Conservation (phyloP, 2,329 filamentous ascomycete genomes). For the Aspergillus aculeatus region DNA sequence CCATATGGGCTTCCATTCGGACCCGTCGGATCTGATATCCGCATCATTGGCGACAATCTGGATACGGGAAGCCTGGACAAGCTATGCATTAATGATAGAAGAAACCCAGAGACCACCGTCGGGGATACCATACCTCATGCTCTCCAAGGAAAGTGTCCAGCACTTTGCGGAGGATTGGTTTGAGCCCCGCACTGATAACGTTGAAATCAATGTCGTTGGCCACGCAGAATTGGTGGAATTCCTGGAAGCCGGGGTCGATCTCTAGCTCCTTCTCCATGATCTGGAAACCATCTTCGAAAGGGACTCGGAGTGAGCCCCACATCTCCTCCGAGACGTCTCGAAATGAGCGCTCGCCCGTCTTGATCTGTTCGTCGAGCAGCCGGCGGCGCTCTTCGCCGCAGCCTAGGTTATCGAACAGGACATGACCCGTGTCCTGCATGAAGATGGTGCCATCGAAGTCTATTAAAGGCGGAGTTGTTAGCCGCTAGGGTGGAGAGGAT, state of each 20-base stretch:
- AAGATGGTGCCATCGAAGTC: slow-evolving; percentile 73
- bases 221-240: slow-evolving; percentile 65
- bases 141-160: slow-evolving; percentile 66
- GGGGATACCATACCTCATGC: slow-evolving; percentile 40
- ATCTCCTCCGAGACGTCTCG: slow-evolving; percentile 70
- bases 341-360: slow-evolving; percentile 64
- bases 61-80: slow-evolving; percentile 51
- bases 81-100: neutral
- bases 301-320: slow-evolving; percentile 66
- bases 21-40: slow-evolving; percentile 57
- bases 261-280: slow-evolving; percentile 62
- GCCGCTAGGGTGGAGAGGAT: neutral
- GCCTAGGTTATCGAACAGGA: slow-evolving; percentile 65
- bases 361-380: slow-evolving; percentile 63
- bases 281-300: slow-evolving; percentile 66
- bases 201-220: slow-evolving; percentile 66
- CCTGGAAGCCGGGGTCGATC: slow-evolving; percentile 63
- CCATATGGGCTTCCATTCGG: slow-evolving; percentile 66
- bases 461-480: slow-evolving; percentile 28
- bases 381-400: slow-evolving; percentile 59
- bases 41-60: slow-evolving; percentile 69
- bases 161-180: slow-evolving; percentile 61
- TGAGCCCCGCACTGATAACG: slow-evolving; percentile 66
- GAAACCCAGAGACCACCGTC: neutral
- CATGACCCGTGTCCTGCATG: slow-evolving; percentile 69